Conservation (phyloP, 208 protist species). For the Trypanosoma rangeli region DNA sequence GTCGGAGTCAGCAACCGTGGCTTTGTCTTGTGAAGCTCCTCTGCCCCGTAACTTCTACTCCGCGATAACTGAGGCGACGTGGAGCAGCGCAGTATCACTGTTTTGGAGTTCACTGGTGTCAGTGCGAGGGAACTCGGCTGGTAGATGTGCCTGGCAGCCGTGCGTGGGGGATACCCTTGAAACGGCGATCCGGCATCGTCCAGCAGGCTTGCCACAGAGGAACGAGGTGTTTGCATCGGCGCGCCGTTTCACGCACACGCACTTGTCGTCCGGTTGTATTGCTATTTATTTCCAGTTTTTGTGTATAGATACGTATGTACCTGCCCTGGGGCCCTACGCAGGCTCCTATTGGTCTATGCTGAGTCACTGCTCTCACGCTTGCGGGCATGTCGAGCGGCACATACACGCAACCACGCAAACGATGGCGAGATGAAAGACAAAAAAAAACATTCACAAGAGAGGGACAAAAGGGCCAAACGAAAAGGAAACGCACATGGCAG, state of each 20-base stretch:
- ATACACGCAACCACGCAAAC: constrained; percentile 3
- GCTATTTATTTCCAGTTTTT: background rate
- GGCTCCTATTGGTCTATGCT: background rate
- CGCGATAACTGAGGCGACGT: background rate
- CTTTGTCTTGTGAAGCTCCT: background rate
- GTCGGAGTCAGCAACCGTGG: constrained; percentile 1
- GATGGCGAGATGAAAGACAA: constrained; percentile 14
- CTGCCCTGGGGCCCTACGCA: no score
- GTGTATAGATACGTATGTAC: no score
- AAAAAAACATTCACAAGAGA: constrained; percentile 13
- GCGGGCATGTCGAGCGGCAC: background rate
- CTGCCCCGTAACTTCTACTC: background rate
- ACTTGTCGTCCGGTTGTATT: background rate
- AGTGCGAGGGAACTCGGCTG: background rate
- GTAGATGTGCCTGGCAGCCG: background rate
- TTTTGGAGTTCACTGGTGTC: constrained; percentile 1
- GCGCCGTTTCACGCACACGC: background rate
- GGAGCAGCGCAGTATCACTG: background rate
- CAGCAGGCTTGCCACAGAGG: background rate
- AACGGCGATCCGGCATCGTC: background rate
- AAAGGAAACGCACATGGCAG: background rate
- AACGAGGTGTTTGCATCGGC: constrained; percentile 6
- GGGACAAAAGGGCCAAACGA: constrained; percentile 7
- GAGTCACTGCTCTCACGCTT: background rate
- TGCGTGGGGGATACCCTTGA: background rate